Evolutionary conservation across 1,284 basidiomycete genomes (phyloP).

Genomic region (Acaromyces ingoldii): DNA sequence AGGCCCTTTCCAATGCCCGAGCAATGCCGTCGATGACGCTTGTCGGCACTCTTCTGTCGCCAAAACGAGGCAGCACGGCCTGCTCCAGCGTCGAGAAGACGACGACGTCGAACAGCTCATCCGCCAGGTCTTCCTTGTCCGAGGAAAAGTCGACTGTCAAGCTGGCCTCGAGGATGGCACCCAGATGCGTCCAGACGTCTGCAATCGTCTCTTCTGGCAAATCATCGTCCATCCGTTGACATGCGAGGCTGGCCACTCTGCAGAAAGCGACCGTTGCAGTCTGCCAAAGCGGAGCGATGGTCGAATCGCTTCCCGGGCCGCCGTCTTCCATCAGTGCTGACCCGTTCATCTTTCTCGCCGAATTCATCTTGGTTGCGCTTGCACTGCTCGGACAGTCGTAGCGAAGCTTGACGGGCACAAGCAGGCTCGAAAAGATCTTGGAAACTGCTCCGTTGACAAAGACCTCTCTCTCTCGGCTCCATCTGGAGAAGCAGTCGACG

Average conservation of each 20-base stretch:
- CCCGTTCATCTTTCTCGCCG: no score
- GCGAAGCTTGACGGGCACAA: conserved; percentile 82
- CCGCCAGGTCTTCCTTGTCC: conserved; percentile 58
- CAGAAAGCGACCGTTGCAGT: conserved; percentile 27
- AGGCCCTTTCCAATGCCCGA: conserved; percentile 37
- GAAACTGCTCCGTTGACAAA: conserved; percentile 80
- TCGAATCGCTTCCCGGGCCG: conserved; percentile 10
- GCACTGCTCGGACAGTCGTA: conserved; percentile 90
- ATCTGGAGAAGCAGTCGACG: conserved; percentile 62
- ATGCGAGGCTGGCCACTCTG: conserved; percentile 16
- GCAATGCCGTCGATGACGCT: conserved; percentile 57
- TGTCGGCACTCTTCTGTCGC: conserved; percentile 67
- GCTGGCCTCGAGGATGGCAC: conserved; percentile 72
- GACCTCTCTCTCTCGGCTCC: conserved; percentile 62
- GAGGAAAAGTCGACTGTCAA: conserved; percentile 53
- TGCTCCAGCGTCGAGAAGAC: conserved; percentile 58
- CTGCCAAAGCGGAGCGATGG: conserved; percentile 25
- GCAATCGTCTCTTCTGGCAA: conserved; percentile 64
- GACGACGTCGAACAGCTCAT: conserved; percentile 79
- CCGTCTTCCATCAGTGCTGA: no score
- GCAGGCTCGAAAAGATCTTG: conserved; percentile 61
- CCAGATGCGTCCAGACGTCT: conserved; percentile 76
- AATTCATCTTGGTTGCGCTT: no score
- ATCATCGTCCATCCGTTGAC: conserved; percentile 39
- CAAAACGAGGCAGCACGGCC: conserved; percentile 71